Base-by-base conservation (phyloP, 352 stramenopile species). In the Globisporangium paroecandrum region DNA sequence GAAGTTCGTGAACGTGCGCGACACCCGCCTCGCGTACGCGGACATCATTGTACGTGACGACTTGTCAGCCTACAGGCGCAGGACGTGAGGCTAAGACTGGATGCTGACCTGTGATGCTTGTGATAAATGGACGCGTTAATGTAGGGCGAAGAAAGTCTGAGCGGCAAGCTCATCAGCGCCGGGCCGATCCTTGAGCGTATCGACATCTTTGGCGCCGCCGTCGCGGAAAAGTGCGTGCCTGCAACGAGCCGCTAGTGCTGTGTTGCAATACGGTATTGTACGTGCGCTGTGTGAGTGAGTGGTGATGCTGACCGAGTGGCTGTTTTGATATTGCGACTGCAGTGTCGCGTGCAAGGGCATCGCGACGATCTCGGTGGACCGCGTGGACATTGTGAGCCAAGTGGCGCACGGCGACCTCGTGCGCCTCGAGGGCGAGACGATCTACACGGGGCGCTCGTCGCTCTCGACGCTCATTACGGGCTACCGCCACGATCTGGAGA, bases 291-390 rank as follows among this genome's bases (percentile, higher is more conserved):
- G 29, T 32, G 29, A 32, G 29, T 32, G 51, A 15, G n/a, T 58
- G 13, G 22, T 51, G 43, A 8, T 22, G 18, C 49, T 71, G 22
- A 34, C 18, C 4, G 18, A 10, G 24, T 27, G 66, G 22, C 8
- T 59, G 12, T 54, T 32, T 63, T 43, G 6, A 29, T 46, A 3
- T 55, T 69, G 18, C 10, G 59, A 3, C 55, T 68, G 22, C 32
- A 86, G 80, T 70, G 71, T 87, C 46, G 81, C 81, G 20, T 78
- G 76, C 65, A 85, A 84, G 66, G 71, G 70, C 22, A 85, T 88
- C 51, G 83, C 83, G 36, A 91, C 83, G 25, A 85, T 91, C 62
- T 87, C 79, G 4, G 76, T 89, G 5, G 83, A 91, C 49, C 82
- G 79, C n/a, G 80, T 90, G 20, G 80, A 89, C 58, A 83, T 89